phyloP scores from a whole-genome alignment of 2,329 filamentous ascomycete genomes.

The Parastagonospora avenae region DNA sequence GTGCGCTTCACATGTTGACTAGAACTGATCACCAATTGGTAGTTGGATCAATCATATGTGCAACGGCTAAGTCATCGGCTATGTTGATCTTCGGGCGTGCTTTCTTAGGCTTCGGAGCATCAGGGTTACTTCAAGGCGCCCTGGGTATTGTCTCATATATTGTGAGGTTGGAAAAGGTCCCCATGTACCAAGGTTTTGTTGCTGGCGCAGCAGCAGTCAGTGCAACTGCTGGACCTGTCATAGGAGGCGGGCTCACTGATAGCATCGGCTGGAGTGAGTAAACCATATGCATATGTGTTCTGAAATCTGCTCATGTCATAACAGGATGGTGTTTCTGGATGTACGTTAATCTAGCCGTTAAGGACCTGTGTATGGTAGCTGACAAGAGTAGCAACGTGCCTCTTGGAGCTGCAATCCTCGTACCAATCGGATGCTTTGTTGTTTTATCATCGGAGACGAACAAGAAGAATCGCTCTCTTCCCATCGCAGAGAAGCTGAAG shows the following conservation, averaged over 20 bases:
- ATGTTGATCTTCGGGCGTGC: slow-evolving; percentile 53
- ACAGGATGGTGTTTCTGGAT: slow-evolving; percentile 12
- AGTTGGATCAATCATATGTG: slow-evolving; percentile 52
- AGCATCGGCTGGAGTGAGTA: background rate
- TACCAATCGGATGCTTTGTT: background rate
- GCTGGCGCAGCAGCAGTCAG: slow-evolving; percentile 1
- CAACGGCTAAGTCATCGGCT: slow-evolving; percentile 38
- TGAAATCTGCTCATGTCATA: no score
- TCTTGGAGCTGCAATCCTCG: background rate
- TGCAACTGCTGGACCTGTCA: slow-evolving; percentile 1
- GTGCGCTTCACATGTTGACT: background rate
- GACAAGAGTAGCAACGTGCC: slow-evolving; percentile 2
- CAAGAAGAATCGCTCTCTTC: background rate
- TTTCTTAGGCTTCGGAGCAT: slow-evolving; percentile 50
- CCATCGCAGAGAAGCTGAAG: slow-evolving; percentile 1
- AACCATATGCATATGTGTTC: no score
- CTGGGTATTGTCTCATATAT: background rate
- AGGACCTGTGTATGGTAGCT: background rate
- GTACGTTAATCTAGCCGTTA: background rate
- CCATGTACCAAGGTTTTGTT: background rate
- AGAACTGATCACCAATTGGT: slow-evolving; percentile 31
- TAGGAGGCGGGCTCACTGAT: slow-evolving; percentile 8
- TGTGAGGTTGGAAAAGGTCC: slow-evolving; percentile 1
- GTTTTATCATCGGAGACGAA: background rate
- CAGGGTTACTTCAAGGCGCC: slow-evolving; percentile 46